Evolutionary conservation across 2,329 filamentous ascomycete genomes (phyloP).

Genomic region (Fusarium brevicatenulatum): DNA sequence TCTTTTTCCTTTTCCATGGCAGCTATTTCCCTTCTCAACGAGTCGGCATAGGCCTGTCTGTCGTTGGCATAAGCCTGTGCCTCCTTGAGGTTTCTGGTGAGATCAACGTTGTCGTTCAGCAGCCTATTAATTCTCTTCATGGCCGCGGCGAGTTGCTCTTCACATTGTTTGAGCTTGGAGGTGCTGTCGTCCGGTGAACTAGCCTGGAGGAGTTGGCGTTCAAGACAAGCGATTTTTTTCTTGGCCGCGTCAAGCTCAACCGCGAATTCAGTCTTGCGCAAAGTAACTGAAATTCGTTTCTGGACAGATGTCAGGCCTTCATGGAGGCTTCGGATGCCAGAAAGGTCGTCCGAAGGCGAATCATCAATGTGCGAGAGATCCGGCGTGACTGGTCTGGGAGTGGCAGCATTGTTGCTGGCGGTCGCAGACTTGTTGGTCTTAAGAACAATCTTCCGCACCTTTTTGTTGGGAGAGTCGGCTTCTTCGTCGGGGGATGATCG

Average conservation of each 20-base stretch:
- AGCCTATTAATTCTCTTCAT: not conserved
- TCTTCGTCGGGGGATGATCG: not conserved
- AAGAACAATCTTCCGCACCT: constrained; percentile 3
- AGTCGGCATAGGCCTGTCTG: not conserved
- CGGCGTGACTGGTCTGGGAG: not conserved
- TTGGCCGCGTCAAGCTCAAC: not conserved
- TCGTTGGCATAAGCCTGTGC: not conserved
- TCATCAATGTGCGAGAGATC: not conserved
- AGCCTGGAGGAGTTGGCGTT: not conserved
- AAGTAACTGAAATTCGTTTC: not conserved
- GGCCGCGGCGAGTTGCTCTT: not conserved
- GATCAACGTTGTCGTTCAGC: not conserved
- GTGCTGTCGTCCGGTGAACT: not conserved
- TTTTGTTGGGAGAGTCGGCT: constrained; percentile 8
- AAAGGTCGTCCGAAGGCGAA: not conserved
- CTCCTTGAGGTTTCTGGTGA: not conserved
- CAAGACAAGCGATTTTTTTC: not conserved
- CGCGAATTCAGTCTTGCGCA: not conserved
- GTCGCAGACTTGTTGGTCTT: not conserved
- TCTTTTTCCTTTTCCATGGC: not conserved
- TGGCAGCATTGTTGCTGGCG: not conserved
- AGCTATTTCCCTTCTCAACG: not conserved
- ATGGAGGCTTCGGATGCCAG: not conserved
- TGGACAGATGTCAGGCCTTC: not conserved
- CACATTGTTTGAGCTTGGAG: not conserved